Base-by-base conservation (phyloP, 2,329 filamentous ascomycete genomes). In the Alternaria rosae region DNA sequence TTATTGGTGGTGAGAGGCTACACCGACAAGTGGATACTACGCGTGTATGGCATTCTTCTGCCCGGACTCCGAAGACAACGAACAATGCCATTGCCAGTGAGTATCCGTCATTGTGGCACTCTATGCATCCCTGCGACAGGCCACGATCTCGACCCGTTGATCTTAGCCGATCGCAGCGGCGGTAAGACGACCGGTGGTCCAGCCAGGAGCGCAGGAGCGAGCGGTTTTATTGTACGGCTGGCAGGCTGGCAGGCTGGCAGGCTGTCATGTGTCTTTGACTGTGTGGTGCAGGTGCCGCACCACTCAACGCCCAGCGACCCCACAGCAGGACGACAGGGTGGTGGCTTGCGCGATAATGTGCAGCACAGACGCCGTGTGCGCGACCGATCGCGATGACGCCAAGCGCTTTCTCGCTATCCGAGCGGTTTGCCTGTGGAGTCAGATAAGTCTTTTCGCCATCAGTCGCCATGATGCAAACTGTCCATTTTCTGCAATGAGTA, bases 371-470 rank as follows among this genome's bases (percentile, higher is more conserved):
- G 59, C 55, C 59, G 53, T 63, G 64, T 60, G 58, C 65, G 60
- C 69, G 64, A 64, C 59, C 62, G 72, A 76, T 77, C 66, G 67
- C 64, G 73, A 75, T 77, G 60, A 59, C 56, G 72, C 70, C 74
- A 74, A 73, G 69, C 47, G 28, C 32, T 32, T 61, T 61, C 44
- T 66, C 60, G 61, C 57, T 55, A 59, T 66, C 58, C 50, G 55
- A 62, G 20, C 47, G 42, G 30, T 32, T 42, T 54, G 28, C 6
- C n/a, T n/a, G 43, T 42, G 51, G 52, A 20, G 57, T 35, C 47
- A 26, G 41, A 17, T 21, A 23, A 42, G n/a, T 20, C 44, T 50
- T 28, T 30, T 44, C n/a, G 53, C 53, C 28, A 23, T 42, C 35
- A 38, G 35, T 38, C 35, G 35, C 35, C 35, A 45, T 23, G 9